These are phyloP conservation scores for Epichloe gansuensis DNA, from an alignment of 2,329 filamentous ascomycete species.

Conservation along the genomic window DNA sequence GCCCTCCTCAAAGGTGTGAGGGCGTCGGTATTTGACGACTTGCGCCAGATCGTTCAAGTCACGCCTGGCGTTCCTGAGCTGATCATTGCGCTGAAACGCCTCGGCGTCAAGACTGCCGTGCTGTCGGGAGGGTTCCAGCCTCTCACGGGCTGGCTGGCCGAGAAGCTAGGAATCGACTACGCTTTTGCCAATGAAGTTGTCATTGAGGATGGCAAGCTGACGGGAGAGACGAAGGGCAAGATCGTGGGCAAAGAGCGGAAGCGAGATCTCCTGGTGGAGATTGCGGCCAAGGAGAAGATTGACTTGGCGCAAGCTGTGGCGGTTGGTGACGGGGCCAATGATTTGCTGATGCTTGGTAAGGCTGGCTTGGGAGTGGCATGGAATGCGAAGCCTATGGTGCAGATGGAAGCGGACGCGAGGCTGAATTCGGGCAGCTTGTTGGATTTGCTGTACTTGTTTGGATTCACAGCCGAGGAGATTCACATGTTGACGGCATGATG, in stretches of 20 bases:
- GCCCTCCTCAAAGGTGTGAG: conserved; percentile 70
- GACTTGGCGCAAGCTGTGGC: conserved; percentile 55
- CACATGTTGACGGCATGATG: conserved; percentile 11
- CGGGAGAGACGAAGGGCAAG: conserved; percentile 56
- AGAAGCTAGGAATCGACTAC: conserved; percentile 71
- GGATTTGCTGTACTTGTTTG: conserved; percentile 63
- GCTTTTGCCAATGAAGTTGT: conserved; percentile 78
- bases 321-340: conserved; percentile 73
- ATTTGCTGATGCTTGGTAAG: conserved; percentile 64
- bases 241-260: conserved; percentile 72
- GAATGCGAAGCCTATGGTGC: conserved; percentile 73
- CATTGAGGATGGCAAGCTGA: conserved; percentile 48
- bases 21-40: conserved; percentile 61
- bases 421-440: conserved; percentile 58
- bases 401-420: conserved; percentile 60
- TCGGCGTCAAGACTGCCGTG: conserved; percentile 82
- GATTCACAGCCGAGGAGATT: conserved; percentile 52
- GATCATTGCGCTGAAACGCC: conserved; percentile 56
- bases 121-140: conserved; percentile 87
- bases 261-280: conserved; percentile 55
- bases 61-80: conserved; percentile 70
- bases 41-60: conserved; percentile 64
- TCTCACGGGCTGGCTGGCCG: conserved; percentile 74
- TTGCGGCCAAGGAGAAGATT: conserved; percentile 55
- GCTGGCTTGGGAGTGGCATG: conserved; percentile 71